A percentile compares a stretch with the other conserved stretches of the same genome.
These are phyloP conservation scores for Ailanthus altissimus DNA, from an alignment of 345 rosid species.

Conservation along the genomic window DNA sequence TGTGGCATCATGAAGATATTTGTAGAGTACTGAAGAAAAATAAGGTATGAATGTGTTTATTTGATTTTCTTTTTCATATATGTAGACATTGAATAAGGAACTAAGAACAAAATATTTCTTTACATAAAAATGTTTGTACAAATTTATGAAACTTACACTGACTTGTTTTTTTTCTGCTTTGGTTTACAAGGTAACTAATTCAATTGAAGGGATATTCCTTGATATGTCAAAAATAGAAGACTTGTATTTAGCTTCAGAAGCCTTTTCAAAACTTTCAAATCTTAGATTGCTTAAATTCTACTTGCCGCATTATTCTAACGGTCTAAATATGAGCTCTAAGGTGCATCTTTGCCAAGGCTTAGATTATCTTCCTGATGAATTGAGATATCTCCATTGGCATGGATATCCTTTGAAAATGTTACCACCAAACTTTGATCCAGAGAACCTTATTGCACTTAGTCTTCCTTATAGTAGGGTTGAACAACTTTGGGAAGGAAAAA, in stretches of 20 bases:
- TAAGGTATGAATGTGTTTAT: background rate
- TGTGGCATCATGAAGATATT: constrained; percentile 14
- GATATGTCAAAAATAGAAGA: background rate
- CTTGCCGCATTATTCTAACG: background rate
- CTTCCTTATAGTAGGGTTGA: background rate
- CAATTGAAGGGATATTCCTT: background rate
- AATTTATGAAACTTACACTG: background rate
- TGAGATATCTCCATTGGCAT: background rate
- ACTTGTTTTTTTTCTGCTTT: background rate
- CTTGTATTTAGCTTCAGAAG: background rate
- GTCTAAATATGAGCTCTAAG: background rate
- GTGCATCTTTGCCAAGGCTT: background rate
- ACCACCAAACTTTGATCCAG: background rate
- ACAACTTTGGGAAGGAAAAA: background rate
- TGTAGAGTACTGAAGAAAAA: background rate
- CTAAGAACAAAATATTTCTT: too few relatives aligned
- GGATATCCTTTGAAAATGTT: constrained; percentile 1
- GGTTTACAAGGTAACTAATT: background rate
- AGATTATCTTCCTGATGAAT: background rate
- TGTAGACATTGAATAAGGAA: background rate
- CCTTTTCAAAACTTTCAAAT: background rate
- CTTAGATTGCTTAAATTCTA: constrained; percentile 1
- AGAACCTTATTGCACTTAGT: background rate
- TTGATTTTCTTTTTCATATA: background rate
- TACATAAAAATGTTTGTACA: too few relatives aligned